A percentile compares a stretch with the other conserved stretches of the same genome.
These are phyloP conservation scores for Biscogniauxia marginata DNA, from an alignment of 2,329 filamentous ascomycete species.

Conservation along the genomic window DNA sequence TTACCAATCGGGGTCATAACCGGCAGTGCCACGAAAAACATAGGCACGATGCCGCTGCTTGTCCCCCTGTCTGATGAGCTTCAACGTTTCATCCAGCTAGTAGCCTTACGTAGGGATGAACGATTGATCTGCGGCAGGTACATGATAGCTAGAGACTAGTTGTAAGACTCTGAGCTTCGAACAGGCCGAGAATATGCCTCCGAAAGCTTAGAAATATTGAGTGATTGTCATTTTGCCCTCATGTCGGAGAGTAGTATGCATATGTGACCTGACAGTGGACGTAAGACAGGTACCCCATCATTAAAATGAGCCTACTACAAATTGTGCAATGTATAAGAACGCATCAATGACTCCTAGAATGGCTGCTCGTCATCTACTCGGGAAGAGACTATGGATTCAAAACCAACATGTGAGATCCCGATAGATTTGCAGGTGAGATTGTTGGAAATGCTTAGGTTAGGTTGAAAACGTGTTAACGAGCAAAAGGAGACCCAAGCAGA, in stretches of 20 bases:
- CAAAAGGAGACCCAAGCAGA: too few species aligned
- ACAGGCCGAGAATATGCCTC: not conserved
- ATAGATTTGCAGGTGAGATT: too few species aligned
- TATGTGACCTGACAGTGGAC: not conserved
- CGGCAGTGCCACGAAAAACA: conserved; percentile 21
- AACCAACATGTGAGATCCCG: too few species aligned
- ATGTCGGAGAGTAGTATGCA: not conserved
- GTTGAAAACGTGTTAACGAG: too few species aligned
- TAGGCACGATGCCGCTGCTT: conserved; percentile 12
- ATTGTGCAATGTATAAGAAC: not conserved
- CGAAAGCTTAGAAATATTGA: not conserved
- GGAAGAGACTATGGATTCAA: too few species aligned
- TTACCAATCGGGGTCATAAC: conserved; percentile 17
- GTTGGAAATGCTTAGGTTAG: too few species aligned
- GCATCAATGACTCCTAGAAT: too few species aligned
- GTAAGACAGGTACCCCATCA: not conserved
- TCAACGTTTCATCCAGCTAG: conserved; percentile 16
- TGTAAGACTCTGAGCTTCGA: not conserved
- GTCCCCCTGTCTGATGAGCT: conserved; percentile 14
- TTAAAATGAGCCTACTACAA: not conserved
- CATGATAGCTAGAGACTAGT: not conserved
- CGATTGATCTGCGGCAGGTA: not conserved
- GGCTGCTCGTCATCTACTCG: too few species aligned
- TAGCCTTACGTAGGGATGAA: conserved; percentile 17
- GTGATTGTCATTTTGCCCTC: not conserved